phyloP scores from a whole-genome alignment of 495 filamentous ascomycete genomes.

The Tuber borchii region DNA sequence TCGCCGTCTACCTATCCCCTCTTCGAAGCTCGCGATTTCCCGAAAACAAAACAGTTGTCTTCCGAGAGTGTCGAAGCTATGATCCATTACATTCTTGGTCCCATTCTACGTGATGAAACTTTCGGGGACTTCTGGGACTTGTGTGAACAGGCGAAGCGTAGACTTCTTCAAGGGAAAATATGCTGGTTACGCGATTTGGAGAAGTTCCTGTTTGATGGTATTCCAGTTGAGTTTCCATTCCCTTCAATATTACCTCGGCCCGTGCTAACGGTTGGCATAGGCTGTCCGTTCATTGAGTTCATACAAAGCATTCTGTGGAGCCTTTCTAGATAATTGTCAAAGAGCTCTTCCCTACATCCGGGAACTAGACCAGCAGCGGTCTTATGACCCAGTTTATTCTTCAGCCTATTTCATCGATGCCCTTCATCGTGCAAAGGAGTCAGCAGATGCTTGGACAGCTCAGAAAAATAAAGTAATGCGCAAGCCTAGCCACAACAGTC shows the following conservation, averaged over 20 bases:
- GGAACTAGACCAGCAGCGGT: constrained; percentile 72
- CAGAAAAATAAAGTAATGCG: constrained; percentile 48
- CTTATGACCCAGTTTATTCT: constrained; percentile 78
- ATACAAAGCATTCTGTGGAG: constrained; percentile 8
- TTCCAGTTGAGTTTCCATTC: background rate
- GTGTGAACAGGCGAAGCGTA: constrained; percentile 11
- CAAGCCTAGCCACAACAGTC: constrained; percentile 41
- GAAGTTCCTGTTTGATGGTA: constrained; percentile 15
- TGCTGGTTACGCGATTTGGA: constrained; percentile 28
- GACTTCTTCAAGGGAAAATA: constrained; percentile 17
- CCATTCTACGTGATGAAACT: constrained; percentile 3
- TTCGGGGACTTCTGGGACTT: constrained; percentile 14
- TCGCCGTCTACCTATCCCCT: constrained; percentile 16
- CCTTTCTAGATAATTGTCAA: constrained; percentile 9
- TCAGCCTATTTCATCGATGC: constrained; percentile 83
- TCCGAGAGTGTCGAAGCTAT: constrained; percentile 17
- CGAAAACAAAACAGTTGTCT: constrained; percentile 11
- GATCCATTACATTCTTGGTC: constrained; percentile 11
- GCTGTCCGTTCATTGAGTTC: constrained; percentile 4
- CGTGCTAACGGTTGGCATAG: constrained; percentile 1
- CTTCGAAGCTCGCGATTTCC: background rate
- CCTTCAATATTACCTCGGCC: background rate
- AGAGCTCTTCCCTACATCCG: constrained; percentile 25
- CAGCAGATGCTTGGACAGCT: constrained; percentile 57
- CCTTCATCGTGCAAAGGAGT: constrained; percentile 73